Evolutionary conservation across 148 eudicot genomes (phyloP).

Genomic region (Mesembryanthemum crystallinum): DNA sequence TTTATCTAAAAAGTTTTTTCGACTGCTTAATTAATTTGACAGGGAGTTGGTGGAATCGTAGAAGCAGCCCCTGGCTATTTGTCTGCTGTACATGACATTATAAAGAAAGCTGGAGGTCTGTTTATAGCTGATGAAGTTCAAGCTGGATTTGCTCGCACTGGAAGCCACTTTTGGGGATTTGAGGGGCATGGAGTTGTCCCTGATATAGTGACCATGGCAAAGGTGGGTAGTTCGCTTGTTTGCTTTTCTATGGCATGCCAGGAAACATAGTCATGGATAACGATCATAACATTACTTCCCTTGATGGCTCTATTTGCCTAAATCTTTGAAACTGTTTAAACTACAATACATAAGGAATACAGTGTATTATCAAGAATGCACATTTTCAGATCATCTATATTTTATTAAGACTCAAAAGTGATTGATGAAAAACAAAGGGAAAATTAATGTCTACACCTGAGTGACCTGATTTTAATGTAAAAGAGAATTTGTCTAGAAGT

Average conservation of each 20-base stretch:
- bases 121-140: constrained; percentile 97
- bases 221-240: constrained; percentile 41
- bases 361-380: no score
- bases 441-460: neutral
- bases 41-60: constrained; percentile 98
- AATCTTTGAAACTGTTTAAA: neutral
- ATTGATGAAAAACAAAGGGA: neutral
- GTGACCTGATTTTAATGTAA: neutral
- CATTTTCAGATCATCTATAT: no score
- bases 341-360: neutral
- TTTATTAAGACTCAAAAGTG: neutral
- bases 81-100: constrained; percentile 58
- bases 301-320: neutral
- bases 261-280: neutral
- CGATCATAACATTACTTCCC: neutral
- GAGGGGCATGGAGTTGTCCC: constrained; percentile 92
- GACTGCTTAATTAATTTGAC: constrained; percentile 17
- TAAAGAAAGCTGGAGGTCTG: constrained; percentile 91
- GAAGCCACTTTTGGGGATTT: constrained; percentile 98
- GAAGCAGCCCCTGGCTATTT: constrained; percentile 93
- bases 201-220: constrained; percentile 98
- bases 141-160: constrained; percentile 90
- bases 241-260: neutral
- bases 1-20: neutral
- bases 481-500: neutral